Base-by-base conservation (phyloP, 1,284 basidiomycete genomes). In the Rhizoctonia solani region DNA sequence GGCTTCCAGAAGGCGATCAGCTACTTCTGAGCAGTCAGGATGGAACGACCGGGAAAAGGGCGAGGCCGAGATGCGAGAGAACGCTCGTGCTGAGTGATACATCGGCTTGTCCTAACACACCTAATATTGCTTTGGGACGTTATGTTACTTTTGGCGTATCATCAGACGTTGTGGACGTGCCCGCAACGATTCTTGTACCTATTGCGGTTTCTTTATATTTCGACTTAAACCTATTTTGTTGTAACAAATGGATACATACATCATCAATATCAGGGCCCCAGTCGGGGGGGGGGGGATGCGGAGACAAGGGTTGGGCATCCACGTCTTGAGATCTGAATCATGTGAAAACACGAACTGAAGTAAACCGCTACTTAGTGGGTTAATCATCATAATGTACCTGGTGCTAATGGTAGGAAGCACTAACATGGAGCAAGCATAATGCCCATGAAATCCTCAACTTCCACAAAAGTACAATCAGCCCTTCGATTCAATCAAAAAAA, bases 1-100 rank as follows among this genome's bases (percentile, higher is more conserved):
- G 30, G 68, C 74, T 27, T 47, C 73, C 55, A 1, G 67, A n/a
- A 25, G 46, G 23, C 21, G 37, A 4, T 47, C 56, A 11, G 41
- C 5, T 23, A 25, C 56, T 44, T 30, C 56, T 41, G n/a, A 41
- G 8, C 42, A 32, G 23, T 25, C 27, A 13, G 42, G 39, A 14
- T 47, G 56, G 56, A 30, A 27, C 16, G 56, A 49, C 29, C 19
- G 29, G 29, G 56, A 59, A 25, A 59, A 59, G 44, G 11, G 4
- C 13, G 56, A 59, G 42, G 49, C 37, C 13, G 56, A 59, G 29
- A 59, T 59, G 56, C 42, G 42, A 3, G 56, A 59, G 23, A 59
- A 59, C 29, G 44, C 44, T 1, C 13, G 44, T 21, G 41, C 29
- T 37, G 56, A 49, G 42, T 59, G 54, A 56, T 56, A 27, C 14